Evolutionary conservation across 768 basidiomycete species (phyloP), one percentile per base, ranked within the genome.

Genomic region (Boletus reticulatus): DNA sequence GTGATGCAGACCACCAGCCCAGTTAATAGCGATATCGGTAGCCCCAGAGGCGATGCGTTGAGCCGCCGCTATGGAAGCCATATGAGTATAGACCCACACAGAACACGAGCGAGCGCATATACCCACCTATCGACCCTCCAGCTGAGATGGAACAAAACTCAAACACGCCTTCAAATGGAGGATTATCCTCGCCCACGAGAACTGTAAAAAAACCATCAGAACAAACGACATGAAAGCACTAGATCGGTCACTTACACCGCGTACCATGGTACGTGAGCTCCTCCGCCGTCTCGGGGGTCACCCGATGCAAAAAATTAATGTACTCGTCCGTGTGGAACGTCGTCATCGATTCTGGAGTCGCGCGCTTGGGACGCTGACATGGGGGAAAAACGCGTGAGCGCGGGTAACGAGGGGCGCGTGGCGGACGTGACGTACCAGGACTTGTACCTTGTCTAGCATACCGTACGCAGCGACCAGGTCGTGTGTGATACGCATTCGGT

Each of bases 251-350:
- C 88, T 61, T 62, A 95, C 95, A 98, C 72, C 94, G 77, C 39
- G 86, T 85, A 8, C 93, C 92, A 52, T 88, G 83, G 61, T 84
- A 89, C 1, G 92, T 94, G 65, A 97, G 72, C 52, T 92, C 87
- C 62, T 92, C 89, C 2, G 82, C 85, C 5, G 91, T 96, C 72
- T 99, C 97, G 1, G 95, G 95, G 0, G 88, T 92, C 27, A 98
- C 95, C 46, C 84, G 82, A 51, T 84, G 79, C 43, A 99, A 75
- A 64, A 98, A 96, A 64, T 98, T 86, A 55, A 99, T 82, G 73
- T 97, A 99, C 80, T 99, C 97, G 76, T 99, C 97, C 20, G 96
- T 94, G 71, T 99, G 97, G 73, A 98, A 99, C 12, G 87, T 76
- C n/a, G 91, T 88, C 89, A 99, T 89, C 22, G 83, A 80, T 64